A percentile compares a stretch with the other conserved stretches of the same genome.
phyloP scores from a whole-genome alignment of 495 filamentous ascomycete genomes.

The Penicillium fimorum region DNA sequence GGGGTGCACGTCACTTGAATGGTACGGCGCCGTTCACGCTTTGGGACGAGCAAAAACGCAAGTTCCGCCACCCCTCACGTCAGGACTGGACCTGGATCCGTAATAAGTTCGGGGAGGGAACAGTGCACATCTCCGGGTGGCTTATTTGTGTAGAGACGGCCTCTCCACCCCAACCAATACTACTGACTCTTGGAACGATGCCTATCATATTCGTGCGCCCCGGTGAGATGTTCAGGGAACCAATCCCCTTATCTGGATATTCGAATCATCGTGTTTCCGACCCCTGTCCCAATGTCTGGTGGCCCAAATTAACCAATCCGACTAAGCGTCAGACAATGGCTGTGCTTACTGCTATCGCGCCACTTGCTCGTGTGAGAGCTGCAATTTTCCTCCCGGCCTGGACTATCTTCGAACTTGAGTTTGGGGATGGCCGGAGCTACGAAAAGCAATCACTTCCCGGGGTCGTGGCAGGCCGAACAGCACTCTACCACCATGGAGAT shows the following conservation, averaged over 20 bases:
- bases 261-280: constrained; percentile 25
- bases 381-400: constrained; percentile 26
- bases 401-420: constrained; percentile 26
- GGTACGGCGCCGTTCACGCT: constrained; percentile 19
- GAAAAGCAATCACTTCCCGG: constrained; percentile 22
- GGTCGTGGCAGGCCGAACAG: constrained; percentile 26
- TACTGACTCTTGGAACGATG: constrained; percentile 30
- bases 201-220: constrained; percentile 24
- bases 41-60: constrained; percentile 10
- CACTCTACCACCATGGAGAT: constrained; percentile 23
- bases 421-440: constrained; percentile 25
- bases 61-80: constrained; percentile 13
- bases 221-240: constrained; percentile 6
- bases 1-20: constrained; percentile 18
- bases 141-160: constrained; percentile 26
- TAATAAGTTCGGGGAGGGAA: constrained; percentile 22
- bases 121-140: constrained; percentile 17
- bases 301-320: constrained; percentile 24
- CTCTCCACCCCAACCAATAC: constrained; percentile 24
- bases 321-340: constrained; percentile 21
- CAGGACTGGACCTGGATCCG: constrained; percentile 21
- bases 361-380: constrained; percentile 24
- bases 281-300: constrained; percentile 23
- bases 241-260: constrained; percentile 20
- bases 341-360: constrained; percentile 21